A percentile compares a stretch with the other conserved stretches of the same genome.
Conservation (phyloP, 108 stramenopile species). For the Schizochytrium sp. region DNA sequence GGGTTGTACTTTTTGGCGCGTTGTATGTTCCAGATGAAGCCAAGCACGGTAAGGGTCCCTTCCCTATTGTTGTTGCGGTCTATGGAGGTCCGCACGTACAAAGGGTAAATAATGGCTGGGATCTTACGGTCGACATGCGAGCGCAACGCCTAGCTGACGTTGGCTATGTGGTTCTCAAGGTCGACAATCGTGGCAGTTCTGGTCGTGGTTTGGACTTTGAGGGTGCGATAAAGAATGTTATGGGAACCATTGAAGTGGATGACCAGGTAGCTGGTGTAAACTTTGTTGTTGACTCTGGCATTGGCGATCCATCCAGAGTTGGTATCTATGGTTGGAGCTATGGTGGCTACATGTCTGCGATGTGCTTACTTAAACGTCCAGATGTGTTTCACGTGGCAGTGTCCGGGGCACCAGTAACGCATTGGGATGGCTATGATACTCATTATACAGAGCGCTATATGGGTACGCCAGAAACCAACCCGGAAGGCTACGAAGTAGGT, state of each 20-base stretch:
- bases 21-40: conserved; percentile 83
- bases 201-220: conserved; percentile 89
- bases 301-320: conserved; percentile 84
- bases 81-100: conserved; percentile 97
- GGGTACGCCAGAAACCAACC: conserved; percentile 84
- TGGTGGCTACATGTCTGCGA: conserved; percentile 91
- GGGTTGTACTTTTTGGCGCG: conserved; percentile 81
- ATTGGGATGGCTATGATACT: conserved; percentile 95
- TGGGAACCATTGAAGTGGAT: conserved; percentile 88
- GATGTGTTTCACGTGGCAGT: conserved; percentile 87
- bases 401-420: conserved; percentile 92
- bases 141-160: conserved; percentile 68
- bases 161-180: conserved; percentile 93
- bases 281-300: conserved; percentile 76
- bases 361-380: conserved; percentile 87
- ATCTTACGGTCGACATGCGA: conserved; percentile 20
- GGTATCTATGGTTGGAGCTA: conserved; percentile 96
- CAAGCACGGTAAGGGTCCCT: conserved; percentile 84
- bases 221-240: conserved; percentile 77
- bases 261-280: conserved; percentile 89
- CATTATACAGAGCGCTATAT: conserved; percentile 96
- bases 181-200: conserved; percentile 92
- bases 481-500: conserved; percentile 81
- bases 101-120: conserved; percentile 83
- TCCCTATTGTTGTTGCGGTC: conserved; percentile 86